Base-by-base conservation (phyloP, 1,284 basidiomycete genomes). In the Cryptococcus deneoformans region DNA sequence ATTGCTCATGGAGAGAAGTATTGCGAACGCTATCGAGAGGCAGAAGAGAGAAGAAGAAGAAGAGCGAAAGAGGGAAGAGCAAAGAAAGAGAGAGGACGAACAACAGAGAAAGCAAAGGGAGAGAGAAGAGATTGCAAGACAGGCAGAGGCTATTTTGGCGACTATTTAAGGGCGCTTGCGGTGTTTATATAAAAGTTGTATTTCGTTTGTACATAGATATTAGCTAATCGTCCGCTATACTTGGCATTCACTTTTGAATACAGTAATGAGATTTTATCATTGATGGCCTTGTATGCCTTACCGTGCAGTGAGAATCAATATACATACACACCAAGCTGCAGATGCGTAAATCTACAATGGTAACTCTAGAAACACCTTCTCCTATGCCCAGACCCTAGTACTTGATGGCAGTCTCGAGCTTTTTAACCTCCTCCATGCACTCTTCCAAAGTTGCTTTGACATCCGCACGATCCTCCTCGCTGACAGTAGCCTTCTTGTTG, bases 371-470 rank as follows among this genome's bases (percentile, higher is more conserved):
- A 53, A 16, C 36, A 5, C 10, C 29, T 14, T 10, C 3, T 6
- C 20, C 46, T 46, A 50, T 8, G 38, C 39, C 38, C 56, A 24
- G 37, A 34, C 12, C 46, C 12, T 61, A 67, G 57, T 60, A 63
- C 43, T 59, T 58, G 55, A 66, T 55, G 34, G 37, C 57, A 20
- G 47, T 39, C 44, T 78, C 77, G 54, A 95, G 80, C 77, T 87
- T 87, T 78, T 85, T 85, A 54, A 94, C 88, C 80, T 97, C 93
- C 72, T 84, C 83, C 69, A 85, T 85, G 69, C 90, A 87, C 74
- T 93, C 89, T 64, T 83, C 80, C 64, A 92, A 75, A 49, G 84
- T 81, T 34, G 79, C 81, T 34, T 86, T 82, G 58, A 80, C 82
- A 12, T 80, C 80, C 39, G 82, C 82, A 34, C 90, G 78, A 66